Conservation (phyloP, 2,329 filamentous ascomycete genomes). For the Epichloe sylvatica region DNA sequence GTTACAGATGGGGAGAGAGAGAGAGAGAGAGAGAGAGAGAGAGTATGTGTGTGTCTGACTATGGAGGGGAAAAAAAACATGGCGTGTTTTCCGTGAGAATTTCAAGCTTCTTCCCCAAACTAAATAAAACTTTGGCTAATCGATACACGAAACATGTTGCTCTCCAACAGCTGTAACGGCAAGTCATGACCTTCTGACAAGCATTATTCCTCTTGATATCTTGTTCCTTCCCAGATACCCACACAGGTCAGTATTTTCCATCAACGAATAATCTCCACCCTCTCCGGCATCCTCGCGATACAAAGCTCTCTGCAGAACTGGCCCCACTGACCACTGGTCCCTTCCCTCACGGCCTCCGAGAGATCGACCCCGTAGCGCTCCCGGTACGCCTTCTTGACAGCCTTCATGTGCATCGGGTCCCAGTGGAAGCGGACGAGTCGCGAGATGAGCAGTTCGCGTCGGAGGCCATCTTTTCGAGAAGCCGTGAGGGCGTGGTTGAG, state of each 20-base stretch:
- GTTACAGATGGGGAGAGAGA: neutral
- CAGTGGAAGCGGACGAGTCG: constrained; percentile 83
- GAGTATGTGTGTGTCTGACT: too few species aligned
- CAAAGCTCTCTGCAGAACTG: constrained; percentile 61
- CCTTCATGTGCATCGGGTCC: constrained; percentile 70
- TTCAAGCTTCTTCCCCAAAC: too few species aligned
- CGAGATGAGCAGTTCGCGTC: constrained; percentile 77
- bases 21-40: too few species aligned
- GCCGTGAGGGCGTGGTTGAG: constrained; percentile 78
- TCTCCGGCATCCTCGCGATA: constrained; percentile 41
- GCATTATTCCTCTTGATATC: too few species aligned
- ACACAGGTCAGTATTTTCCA: neutral
- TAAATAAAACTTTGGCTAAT: too few species aligned
- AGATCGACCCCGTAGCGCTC: constrained; percentile 63
- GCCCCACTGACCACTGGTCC: constrained; percentile 63
- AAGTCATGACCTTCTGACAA: too few species aligned
- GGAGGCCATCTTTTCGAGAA: constrained; percentile 54
- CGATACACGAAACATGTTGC: too few species aligned
- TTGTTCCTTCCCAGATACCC: too few species aligned
- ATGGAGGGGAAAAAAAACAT: neutral
- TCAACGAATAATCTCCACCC: constrained; percentile 6
- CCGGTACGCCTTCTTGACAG: constrained; percentile 66
- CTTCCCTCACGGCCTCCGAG: constrained; percentile 64
- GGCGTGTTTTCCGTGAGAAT: too few species aligned
- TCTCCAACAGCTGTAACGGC: too few species aligned